These are phyloP conservation scores for Yamadazyma spencermartinsiae DNA, from an alignment of 1,139 yeast genomes.

Conservation along the genomic window DNA sequence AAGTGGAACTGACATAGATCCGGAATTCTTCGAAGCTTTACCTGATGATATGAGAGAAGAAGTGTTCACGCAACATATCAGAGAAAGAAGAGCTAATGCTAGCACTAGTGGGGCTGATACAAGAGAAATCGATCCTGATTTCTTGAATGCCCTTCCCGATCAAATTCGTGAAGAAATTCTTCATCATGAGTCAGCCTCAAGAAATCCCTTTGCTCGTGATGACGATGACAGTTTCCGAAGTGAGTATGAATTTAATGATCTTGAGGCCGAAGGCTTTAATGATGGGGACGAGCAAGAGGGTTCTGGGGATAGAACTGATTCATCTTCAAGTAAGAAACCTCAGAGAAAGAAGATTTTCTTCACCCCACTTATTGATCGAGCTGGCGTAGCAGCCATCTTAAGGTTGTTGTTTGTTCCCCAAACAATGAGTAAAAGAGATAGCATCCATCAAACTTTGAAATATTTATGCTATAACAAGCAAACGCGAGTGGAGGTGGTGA, in stretches of 20 bases:
- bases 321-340: not conserved
- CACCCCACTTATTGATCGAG: slow-evolving; percentile 71
- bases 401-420: slow-evolving; percentile 77
- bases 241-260: slow-evolving; percentile 24
- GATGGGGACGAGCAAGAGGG: slow-evolving; percentile 11
- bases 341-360: slow-evolving; percentile 35
- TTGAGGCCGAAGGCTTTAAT: slow-evolving; percentile 15
- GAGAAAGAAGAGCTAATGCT: slow-evolving; percentile 64
- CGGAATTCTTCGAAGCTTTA: slow-evolving; percentile 83
- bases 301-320: slow-evolving; percentile 6
- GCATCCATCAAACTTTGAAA: slow-evolving; percentile 65
- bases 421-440: slow-evolving; percentile 62
- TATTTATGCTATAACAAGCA: slow-evolving; percentile 76
- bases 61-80: slow-evolving; percentile 81
- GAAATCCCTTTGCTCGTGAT: slow-evolving; percentile 31
- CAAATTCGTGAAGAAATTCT: slow-evolving; percentile 71
- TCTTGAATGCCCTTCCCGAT: slow-evolving; percentile 79
- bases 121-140: slow-evolving; percentile 79
- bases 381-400: slow-evolving; percentile 74
- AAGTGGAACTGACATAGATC: slow-evolving; percentile 89
- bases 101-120: slow-evolving; percentile 40
- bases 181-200: slow-evolving; percentile 61
- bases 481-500: slow-evolving; percentile 75
- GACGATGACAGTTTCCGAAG: slow-evolving; percentile 27
- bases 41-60: slow-evolving; percentile 95